Evolutionary conservation across 2,329 filamentous ascomycete genomes (phyloP).

Genomic region (Lachnellula willkommii): DNA sequence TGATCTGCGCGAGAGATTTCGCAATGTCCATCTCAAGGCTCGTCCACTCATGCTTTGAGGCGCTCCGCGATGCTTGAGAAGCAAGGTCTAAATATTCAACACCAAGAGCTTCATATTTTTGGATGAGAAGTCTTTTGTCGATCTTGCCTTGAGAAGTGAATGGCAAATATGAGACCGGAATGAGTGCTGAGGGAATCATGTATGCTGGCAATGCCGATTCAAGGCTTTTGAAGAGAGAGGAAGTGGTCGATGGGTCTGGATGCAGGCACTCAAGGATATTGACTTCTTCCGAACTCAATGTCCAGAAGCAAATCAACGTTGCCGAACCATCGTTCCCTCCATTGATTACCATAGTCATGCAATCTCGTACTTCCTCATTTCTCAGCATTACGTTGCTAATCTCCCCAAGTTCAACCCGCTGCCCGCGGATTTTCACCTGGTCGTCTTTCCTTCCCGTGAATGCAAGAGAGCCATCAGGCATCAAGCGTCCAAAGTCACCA

Average conservation of each 20-base stretch:
- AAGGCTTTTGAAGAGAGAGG: conserved; percentile 50
- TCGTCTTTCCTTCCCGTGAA: conserved; percentile 71
- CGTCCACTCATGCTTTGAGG: conserved; percentile 40
- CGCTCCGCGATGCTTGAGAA: conserved; percentile 12
- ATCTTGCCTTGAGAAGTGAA: conserved; percentile 71
- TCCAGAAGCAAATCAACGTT: conserved; percentile 66
- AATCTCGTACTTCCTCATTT: conserved; percentile 50
- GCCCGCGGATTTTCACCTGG: conserved; percentile 76
- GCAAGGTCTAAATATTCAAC: conserved; percentile 39
- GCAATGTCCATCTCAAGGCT: conserved; percentile 52
- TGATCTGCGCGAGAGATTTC: conserved; percentile 45
- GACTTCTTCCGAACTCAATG: conserved; percentile 35
- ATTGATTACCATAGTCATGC: conserved; percentile 55
- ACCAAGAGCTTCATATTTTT: conserved; percentile 43
- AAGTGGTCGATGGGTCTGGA: conserved; percentile 33
- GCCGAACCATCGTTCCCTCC: conserved; percentile 37
- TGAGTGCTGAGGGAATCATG: conserved; percentile 71
- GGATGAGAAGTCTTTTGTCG: conserved; percentile 52
- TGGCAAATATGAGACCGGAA: conserved; percentile 66
- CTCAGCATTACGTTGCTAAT: conserved; percentile 60
- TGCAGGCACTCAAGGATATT: conserved; percentile 31
- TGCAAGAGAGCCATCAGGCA: conserved; percentile 69
- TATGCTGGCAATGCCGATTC: conserved; percentile 59
- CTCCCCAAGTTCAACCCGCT: conserved; percentile 73
- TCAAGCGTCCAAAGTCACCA: conserved; percentile 74